Conservation (phyloP, 495 filamentous ascomycete species). For the Penicillium paxilli region DNA sequence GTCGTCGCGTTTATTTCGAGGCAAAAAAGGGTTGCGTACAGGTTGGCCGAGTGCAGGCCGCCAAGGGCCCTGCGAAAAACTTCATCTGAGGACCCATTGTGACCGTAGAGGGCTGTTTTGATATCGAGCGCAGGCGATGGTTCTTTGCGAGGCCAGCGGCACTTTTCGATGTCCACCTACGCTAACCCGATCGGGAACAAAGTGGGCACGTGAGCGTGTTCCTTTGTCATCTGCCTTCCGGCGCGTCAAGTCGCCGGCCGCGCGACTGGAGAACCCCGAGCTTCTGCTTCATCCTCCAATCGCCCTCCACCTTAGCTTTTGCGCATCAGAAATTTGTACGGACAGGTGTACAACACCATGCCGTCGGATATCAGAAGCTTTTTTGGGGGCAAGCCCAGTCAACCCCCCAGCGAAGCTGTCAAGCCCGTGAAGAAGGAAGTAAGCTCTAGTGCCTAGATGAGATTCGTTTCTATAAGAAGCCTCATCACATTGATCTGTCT, state of each 20-base stretch:
- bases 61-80: slow-evolving; percentile 39
- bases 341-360: slow-evolving; percentile 43
- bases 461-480: background rate
- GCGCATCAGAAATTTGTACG: background rate
- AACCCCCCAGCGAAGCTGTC: slow-evolving; percentile 29
- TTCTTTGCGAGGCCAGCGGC: slow-evolving; percentile 19
- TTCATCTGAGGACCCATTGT: slow-evolving; percentile 41
- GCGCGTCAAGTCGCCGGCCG: slow-evolving; percentile 27
- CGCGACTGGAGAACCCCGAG: slow-evolving; percentile 3
- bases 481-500: background rate
- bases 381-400: slow-evolving; percentile 59
- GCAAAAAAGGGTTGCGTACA: slow-evolving; percentile 24
- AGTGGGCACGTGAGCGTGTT: slow-evolving; percentile 27
- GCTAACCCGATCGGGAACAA: slow-evolving; percentile 22
- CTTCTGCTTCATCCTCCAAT: slow-evolving; percentile 4
- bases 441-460: slow-evolving; percentile 11
- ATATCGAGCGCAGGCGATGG: slow-evolving; percentile 4
- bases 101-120: slow-evolving; percentile 10
- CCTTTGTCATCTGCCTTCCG: slow-evolving; percentile 38
- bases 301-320: background rate
- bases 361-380: slow-evolving; percentile 78
- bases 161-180: slow-evolving; percentile 33
- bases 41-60: slow-evolving; percentile 35
- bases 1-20: slow-evolving; percentile 2
- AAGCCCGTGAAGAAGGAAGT: slow-evolving; percentile 47